A percentile compares a stretch with the other conserved stretches of the same genome.
phyloP scores from a whole-genome alignment of 768 basidiomycete species.

The Podaxis pistillaris region DNA sequence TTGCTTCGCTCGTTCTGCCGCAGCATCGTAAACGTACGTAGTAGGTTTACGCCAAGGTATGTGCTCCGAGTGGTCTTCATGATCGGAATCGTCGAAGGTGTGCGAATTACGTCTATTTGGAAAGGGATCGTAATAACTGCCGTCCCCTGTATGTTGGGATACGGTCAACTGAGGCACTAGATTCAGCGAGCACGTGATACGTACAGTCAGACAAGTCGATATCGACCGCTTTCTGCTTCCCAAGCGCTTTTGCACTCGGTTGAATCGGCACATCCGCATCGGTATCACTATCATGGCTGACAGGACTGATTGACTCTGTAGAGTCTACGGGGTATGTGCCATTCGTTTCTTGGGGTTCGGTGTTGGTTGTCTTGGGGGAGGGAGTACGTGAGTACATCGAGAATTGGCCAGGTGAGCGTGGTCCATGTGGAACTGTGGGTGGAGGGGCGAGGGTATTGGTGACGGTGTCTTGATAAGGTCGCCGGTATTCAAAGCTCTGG shows the following conservation, averaged over 20 bases:
- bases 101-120: conserved; percentile 4
- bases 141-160: background rate
- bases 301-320: background rate
- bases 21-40: conserved; percentile 90
- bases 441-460: conserved; percentile 55
- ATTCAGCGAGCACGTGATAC: conserved; percentile 23
- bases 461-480: conserved; percentile 19
- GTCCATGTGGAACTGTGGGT: conserved; percentile 67
- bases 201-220: conserved; percentile 41
- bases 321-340: conserved; percentile 2
- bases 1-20: conserved; percentile 74
- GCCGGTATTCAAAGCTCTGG: conserved; percentile 17
- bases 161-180: background rate
- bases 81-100: conserved; percentile 12
- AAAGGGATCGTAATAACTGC: background rate
- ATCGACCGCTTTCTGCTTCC: conserved; percentile 71
- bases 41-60: conserved; percentile 45
- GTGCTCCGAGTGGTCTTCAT: conserved; percentile 23
- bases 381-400: conserved; percentile 61
- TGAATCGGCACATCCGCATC: conserved; percentile 42
- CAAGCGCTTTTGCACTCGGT: conserved; percentile 86
- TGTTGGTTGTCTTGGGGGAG: conserved; percentile 52
- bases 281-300: background rate
- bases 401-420: conserved; percentile 56
- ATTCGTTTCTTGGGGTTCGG: conserved; percentile 14